Evolutionary conservation across 257 asterid species (phyloP), one percentile per base, ranked within the genome.

Genomic region (Fraxinus quadrangulata): DNA sequence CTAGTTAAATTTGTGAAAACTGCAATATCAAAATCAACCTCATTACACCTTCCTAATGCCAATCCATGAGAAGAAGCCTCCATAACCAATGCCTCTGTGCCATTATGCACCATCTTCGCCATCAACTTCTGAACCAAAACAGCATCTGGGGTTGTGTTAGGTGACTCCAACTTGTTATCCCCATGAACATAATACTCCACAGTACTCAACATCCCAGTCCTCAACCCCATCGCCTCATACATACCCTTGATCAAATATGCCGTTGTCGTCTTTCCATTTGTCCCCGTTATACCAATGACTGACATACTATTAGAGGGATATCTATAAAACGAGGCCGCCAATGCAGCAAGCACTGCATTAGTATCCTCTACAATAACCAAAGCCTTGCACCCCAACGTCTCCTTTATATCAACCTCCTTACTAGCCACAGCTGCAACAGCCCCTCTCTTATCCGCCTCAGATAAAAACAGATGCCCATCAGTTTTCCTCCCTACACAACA

Each of bases 171-270:
- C 75, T 85, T 90, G 83, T 88, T 95, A 83, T 95, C 96, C 31
- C 97, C 99, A 12, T 93, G 97, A 78, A 93, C 78, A 77, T 84
- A 95, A 76, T 85, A 54, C 2, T 87, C 93, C 78, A 95, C 99
- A 0, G 85, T 85, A 82, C 96, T 95, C 87, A 95, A 78, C 97
- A 95, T 90, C 65, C 99, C 97, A 0, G 94, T 95, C 79, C 97
- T 87, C 87, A 95, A 79, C 70, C 98, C 98, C 98, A 93, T 95
- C 0, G 99, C 99, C 84, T 93, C 99, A 37, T 95, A 95, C 92
- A 93, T 83, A 65, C 92, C 86, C 79, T 93, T 93, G 6, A 93
- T 80, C 84, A 95, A 87, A 77, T 76, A 87, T 1, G 97, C 82
- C 23, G 94, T 88, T 0, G 93, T 85, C 0, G 97, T 93, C 85